Evolutionary conservation across 2,329 filamentous ascomycete species (phyloP).

Genomic region (Neopestalotiopsis rosae): DNA sequence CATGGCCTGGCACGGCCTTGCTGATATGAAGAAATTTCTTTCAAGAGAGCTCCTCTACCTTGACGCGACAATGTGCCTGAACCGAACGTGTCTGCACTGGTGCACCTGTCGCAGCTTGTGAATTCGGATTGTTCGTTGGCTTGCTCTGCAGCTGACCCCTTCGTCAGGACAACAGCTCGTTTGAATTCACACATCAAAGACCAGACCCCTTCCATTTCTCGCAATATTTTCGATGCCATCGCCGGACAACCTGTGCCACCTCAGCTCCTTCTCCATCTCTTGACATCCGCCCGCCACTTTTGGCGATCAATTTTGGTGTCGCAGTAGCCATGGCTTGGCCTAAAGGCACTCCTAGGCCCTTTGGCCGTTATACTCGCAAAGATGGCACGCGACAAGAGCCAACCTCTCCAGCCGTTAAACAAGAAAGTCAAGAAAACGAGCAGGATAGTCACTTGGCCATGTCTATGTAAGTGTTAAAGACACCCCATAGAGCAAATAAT

Average conservation of each 20-base stretch:
- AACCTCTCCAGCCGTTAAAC: neutral
- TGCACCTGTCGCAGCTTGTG: neutral
- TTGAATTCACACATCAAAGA: too few species aligned
- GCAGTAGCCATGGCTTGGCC: constrained; percentile 8
- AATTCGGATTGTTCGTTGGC: too few species aligned
- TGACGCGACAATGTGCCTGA: neutral
- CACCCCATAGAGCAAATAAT: neutral
- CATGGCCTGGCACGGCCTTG: neutral
- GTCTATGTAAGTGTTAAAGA: neutral
- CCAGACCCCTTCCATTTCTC: too few species aligned
- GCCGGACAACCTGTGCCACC: too few species aligned
- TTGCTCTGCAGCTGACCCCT: neutral
- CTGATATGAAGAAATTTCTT: neutral
- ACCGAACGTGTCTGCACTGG: neutral
- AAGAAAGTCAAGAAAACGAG: too few species aligned
- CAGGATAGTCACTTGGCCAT: too few species aligned
- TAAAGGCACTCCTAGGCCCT: neutral
- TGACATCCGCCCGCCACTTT: neutral
- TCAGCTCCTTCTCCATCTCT: too few species aligned
- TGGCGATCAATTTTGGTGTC: neutral
- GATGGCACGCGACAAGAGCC: neutral
- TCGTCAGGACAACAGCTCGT: neutral
- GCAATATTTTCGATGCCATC: too few species aligned
- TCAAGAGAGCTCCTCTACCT: neutral
- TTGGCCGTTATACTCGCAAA: neutral